Conservation (phyloP, 1,284 basidiomycete genomes). For the Apiotrichum siamense region DNA sequence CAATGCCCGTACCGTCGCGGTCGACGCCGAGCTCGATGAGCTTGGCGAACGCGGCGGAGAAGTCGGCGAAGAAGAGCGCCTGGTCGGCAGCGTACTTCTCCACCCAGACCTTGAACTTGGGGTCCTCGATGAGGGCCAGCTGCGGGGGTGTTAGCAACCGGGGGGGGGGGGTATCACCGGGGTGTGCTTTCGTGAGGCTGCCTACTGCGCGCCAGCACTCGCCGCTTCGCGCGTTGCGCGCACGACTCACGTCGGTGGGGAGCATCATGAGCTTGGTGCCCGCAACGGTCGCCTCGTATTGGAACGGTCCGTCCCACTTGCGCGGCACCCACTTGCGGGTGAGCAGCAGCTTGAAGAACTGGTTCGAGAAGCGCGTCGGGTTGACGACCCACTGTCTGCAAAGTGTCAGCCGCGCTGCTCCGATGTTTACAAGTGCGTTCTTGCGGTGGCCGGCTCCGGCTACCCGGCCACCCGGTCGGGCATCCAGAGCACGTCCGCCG, state of each 20-base stretch:
- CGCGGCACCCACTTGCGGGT: conserved; percentile 51
- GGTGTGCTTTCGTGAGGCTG: too few species aligned
- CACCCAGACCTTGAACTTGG: conserved; percentile 47
- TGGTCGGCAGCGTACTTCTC: conserved; percentile 52
- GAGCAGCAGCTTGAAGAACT: conserved; percentile 51
- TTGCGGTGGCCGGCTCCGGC: too few species aligned
- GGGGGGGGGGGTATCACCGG: neutral
- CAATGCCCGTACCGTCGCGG: conserved; percentile 44
- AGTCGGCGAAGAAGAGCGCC: conserved; percentile 54
- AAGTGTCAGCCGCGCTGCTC: neutral
- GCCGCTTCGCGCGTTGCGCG: too few species aligned
- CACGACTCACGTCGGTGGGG: conserved; percentile 49
- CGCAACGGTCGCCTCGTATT: conserved; percentile 48
- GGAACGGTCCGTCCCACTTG: conserved; percentile 53
- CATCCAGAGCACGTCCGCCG: too few species aligned
- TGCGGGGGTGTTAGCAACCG: conserved; percentile 22
- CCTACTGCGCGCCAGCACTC: too few species aligned
- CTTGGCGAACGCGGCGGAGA: conserved; percentile 48
- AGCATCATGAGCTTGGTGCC: conserved; percentile 55
- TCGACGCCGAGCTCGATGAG: conserved; percentile 50
- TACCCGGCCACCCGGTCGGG: too few species aligned
- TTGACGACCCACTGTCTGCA: conserved; percentile 47
- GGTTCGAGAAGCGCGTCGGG: conserved; percentile 51
- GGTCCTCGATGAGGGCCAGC: conserved; percentile 48
- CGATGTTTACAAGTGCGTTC: neutral